A percentile compares a stretch with the other conserved stretches of the same genome.
phyloP scores from a whole-genome alignment of 1,284 basidiomycete genomes.

The Ustilago vetiveriae region DNA sequence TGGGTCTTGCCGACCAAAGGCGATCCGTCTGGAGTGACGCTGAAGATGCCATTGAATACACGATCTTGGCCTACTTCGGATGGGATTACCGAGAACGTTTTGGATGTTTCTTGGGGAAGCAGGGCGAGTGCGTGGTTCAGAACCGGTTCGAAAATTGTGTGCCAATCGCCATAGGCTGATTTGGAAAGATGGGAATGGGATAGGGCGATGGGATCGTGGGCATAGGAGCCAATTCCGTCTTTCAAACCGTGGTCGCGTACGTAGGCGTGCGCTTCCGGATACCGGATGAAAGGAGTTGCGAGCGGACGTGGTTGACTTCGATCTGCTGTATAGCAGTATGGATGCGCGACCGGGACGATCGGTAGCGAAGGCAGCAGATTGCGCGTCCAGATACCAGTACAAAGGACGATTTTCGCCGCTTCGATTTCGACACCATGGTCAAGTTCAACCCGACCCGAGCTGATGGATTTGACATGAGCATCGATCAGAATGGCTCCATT shows the following conservation, averaged over 20 bases:
- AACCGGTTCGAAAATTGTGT: slow-evolving; percentile 1
- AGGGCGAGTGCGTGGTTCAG: not conserved
- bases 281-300: slow-evolving; percentile 10
- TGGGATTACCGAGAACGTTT: not conserved
- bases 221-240: slow-evolving; percentile 14
- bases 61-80: not conserved
- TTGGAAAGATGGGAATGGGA: not conserved
- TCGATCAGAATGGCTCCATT: slow-evolving; percentile 1
- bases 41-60: slow-evolving; percentile 16
- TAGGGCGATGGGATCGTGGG: slow-evolving; percentile 16
- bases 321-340: slow-evolving; percentile 7
- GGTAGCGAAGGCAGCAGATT: not conserved
- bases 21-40: slow-evolving; percentile 19
- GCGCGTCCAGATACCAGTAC: slow-evolving; percentile 14
- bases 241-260: slow-evolving; percentile 11
- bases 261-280: slow-evolving; percentile 13
- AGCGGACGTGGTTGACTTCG: not conserved
- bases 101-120: not conserved
- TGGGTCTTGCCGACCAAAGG: slow-evolving; percentile 4
- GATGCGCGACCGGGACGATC: slow-evolving; percentile 14
- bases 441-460: not conserved
- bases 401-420: slow-evolving; percentile 6
- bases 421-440: not conserved
- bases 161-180: slow-evolving; percentile 8
- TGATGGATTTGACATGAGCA: slow-evolving; percentile 3